Base-by-base conservation (phyloP, 2,329 filamentous ascomycete genomes). In the Colletotrichum sublineola region DNA sequence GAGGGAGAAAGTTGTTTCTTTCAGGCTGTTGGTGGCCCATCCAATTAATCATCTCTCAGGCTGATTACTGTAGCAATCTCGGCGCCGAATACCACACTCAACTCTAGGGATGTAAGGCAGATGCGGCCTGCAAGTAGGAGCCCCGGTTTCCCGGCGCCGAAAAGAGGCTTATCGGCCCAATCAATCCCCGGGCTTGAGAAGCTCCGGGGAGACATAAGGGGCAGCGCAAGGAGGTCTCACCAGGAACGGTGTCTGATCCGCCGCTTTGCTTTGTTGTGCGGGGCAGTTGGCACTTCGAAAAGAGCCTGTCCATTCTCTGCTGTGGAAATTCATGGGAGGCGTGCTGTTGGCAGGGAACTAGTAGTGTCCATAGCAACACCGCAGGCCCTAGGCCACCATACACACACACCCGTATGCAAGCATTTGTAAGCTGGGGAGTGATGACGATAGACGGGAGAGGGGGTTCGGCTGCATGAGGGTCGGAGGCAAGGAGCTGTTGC, bases 391-490 rank as follows among this genome's bases (percentile, higher is more conserved):
- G 31, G 50, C 31, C 31, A 48, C 42, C 31, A 11, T 46, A 50
- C 24, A 18, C 60, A 50, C n/a, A 38, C 31, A 29, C 58, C 31
- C 60, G 36, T 15, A 11, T 33, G 33, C 60, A 46, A 56, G 65
- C 69, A 69, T 72, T 72, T 72, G 66, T 69, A 72, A 72, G 65
- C 69, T 72, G 8, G 29, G 18, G 24, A 6, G 60, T 11, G 46
- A 44, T 68, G 69, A 63, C 64, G 58, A 64, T 48, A 53, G 61
- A 18, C 20, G 38, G 31, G 20, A 20, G 40, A n/a, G 57, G 36
- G 50, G 68, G 65, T 20, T 55, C 18, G 24, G 40, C 36, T 5
- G 40, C 46, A 48, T 36, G 18, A 12, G 58, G 31, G 5, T 40
- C n/a, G 55, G 55, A 31, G 33, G 29, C 38, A 33, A 31, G 60